phyloP scores from a whole-genome alignment of 306 rosid genomes.

The Gleditsia sinensis region DNA sequence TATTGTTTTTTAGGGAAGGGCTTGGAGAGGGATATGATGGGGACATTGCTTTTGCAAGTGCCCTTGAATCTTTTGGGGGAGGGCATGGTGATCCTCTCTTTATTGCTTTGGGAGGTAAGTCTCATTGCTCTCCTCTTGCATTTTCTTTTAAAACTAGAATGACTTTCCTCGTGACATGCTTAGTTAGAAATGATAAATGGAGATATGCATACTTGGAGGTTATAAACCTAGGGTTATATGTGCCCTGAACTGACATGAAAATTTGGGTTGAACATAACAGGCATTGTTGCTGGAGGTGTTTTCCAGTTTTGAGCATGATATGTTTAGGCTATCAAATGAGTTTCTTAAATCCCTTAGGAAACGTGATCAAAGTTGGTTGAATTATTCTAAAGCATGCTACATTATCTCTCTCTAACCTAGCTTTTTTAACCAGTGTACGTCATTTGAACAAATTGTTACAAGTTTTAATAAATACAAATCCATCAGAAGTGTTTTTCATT shows the following conservation, averaged over 20 bases:
- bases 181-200: constrained; percentile 28
- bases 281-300: constrained; percentile 18
- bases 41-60: constrained; percentile 82
- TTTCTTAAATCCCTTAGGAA: constrained; percentile 9
- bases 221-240: constrained; percentile 8
- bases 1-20: constrained; percentile 69
- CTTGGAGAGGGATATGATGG: constrained; percentile 91
- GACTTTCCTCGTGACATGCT: constrained; percentile 9
- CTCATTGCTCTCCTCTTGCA: background rate
- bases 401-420: constrained; percentile 16
- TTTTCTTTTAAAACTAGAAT: constrained; percentile 21
- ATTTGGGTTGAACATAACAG: constrained; percentile 18
- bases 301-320: constrained; percentile 15
- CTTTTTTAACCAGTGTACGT: constrained; percentile 23
- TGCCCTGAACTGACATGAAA: constrained; percentile 25
- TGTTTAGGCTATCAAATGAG: constrained; percentile 13
- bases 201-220: constrained; percentile 24
- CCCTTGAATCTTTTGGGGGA: constrained; percentile 92
- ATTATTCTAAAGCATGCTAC: constrained; percentile 30
- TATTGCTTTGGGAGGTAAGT: constrained; percentile 90
- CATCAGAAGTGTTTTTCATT: constrained; percentile 2
- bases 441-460: constrained; percentile 11
- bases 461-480: constrained; percentile 3
- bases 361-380: constrained; percentile 20
- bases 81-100: constrained; percentile 90